Percentiles rank a stretch among this genome's conserved stretches.
Evolutionary conservation across 2,329 filamentous ascomycete species (phyloP).

Genomic region (Alternaria sp.): DNA sequence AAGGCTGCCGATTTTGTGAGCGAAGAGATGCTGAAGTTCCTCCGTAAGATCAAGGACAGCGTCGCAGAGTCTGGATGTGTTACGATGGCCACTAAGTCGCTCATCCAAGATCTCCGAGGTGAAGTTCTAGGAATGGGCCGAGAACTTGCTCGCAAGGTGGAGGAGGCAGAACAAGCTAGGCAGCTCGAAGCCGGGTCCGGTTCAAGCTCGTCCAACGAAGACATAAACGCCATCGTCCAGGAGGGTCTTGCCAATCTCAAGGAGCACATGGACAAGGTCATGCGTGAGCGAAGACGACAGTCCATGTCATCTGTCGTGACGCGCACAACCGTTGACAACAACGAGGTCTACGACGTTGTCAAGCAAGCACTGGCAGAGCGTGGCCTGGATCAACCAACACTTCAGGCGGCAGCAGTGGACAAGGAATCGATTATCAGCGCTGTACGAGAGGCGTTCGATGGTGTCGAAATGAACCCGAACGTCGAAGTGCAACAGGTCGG

Average conservation of each 20-base stretch:
- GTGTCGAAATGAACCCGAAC: conserved; percentile 80
- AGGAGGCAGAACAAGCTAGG: conserved; percentile 67
- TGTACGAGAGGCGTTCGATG: conserved; percentile 90
- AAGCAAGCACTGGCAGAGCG: conserved; percentile 74
- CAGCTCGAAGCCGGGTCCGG: conserved; percentile 51
- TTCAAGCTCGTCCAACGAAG: conserved; percentile 62
- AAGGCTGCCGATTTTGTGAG: conserved; percentile 66
- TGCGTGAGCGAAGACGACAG: conserved; percentile 77
- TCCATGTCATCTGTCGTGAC: conserved; percentile 69
- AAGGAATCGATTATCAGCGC: conserved; percentile 87
- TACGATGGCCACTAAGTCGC: conserved; percentile 88
- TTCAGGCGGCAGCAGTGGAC: conserved; percentile 53
- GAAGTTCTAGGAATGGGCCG: conserved; percentile 95
- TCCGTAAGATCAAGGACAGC: conserved; percentile 89
- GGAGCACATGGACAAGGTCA: conserved; percentile 80
- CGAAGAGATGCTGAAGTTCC: conserved; percentile 82
- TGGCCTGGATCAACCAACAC: conserved; percentile 56
- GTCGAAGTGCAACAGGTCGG: conserved; percentile 90
- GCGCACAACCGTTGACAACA: conserved; percentile 73
- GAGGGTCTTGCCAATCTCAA: conserved; percentile 83
- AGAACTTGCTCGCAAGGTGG: conserved; percentile 86
- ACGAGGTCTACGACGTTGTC: conserved; percentile 86
- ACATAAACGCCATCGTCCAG: conserved; percentile 79
- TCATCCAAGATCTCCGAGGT: conserved; percentile 87
- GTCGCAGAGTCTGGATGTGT: conserved; percentile 87